Conservation (phyloP, 352 stramenopile species). For the Thraustochytrium striatum region DNA sequence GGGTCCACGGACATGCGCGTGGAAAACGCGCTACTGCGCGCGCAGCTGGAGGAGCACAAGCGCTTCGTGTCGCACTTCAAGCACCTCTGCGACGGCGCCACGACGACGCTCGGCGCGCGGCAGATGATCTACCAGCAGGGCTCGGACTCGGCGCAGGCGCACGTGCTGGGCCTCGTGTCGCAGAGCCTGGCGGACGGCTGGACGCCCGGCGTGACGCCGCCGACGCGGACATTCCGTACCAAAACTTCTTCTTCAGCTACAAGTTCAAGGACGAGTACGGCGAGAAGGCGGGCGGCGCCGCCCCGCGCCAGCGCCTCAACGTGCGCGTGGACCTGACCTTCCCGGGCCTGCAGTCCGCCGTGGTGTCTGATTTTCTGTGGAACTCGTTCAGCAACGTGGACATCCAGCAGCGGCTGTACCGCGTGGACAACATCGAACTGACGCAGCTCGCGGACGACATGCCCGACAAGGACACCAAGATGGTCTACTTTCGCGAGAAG, state of each 20-base stretch:
- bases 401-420: slow-evolving; percentile 12
- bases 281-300: neutral
- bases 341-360: slow-evolving; percentile 1
- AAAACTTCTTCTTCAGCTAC: slow-evolving; percentile 37
- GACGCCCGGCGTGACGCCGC: slow-evolving; percentile 15
- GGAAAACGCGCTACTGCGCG: slow-evolving; percentile 32
- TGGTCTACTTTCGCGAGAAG: slow-evolving; percentile 35
- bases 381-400: slow-evolving; percentile 21
- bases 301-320: slow-evolving; percentile 31
- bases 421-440: slow-evolving; percentile 24
- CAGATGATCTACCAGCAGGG: slow-evolving; percentile 42
- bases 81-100: slow-evolving; percentile 1
- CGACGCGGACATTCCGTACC: neutral
- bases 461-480: slow-evolving; percentile 16
- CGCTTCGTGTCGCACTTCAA: slow-evolving; percentile 40
- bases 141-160: neutral
- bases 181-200: slow-evolving; percentile 36
- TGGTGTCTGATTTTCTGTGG: slow-evolving; percentile 39
- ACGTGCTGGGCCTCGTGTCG: slow-evolving; percentile 31
- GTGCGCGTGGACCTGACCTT: slow-evolving; percentile 47
- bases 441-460: slow-evolving; percentile 13
- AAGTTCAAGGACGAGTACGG: slow-evolving; percentile 41
- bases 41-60: slow-evolving; percentile 41
- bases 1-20: slow-evolving; percentile 17
- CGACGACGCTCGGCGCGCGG: neutral